Base-by-base conservation (phyloP, 2,329 filamentous ascomycete genomes). In the Botryosphaeria dothidea region DNA sequence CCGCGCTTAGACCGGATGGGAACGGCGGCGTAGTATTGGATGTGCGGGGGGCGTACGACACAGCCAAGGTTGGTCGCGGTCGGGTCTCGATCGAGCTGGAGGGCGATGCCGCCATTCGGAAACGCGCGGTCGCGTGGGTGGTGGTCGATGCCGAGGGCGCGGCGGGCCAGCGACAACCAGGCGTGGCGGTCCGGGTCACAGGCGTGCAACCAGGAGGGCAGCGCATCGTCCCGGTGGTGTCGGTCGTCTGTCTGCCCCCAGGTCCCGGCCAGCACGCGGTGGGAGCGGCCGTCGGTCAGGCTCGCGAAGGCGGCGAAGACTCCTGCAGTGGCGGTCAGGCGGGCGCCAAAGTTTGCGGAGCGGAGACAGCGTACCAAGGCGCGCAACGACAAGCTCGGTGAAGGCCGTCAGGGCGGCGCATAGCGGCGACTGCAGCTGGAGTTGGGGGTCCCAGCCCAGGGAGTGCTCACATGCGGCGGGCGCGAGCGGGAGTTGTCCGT, bases 1-100 rank as follows among this genome's bases (percentile, higher is more conserved):
- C 62, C 58, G 15, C 60, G 48, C 36, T 63, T 56, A 5, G 68
- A 64, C 5, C 49, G 62, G 36, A 70, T 34, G 8, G 68, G 67
- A 6, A 45, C 57, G 25, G 65, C 66, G 46, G 65, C 66, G 27
- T 66, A 68, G 43, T 68, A 67, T 7, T 56, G 41, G 17, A 65
- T 17, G 9, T 66, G 56, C 6, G 64, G 58, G 1, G 31, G 43
- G 25, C 56, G 31, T 27, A 52, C 43, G 57, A 65, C 64, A 31
- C 54, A 65, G 45, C 52, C 38, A 31, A 65, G 56, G 34, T 45
- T 27, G 43, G 64, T 43, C 2, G 56, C 45, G 38, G 43, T 19
- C 7, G 25, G 48, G 34, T 60, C 56, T 15, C 27, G 25, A 21
- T 60, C 56, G 56, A 60, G 56, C 25, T 46, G 56, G 56, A 60